Evolutionary conservation across 257 asterid species (phyloP).

Genomic region (Vinca minor): DNA sequence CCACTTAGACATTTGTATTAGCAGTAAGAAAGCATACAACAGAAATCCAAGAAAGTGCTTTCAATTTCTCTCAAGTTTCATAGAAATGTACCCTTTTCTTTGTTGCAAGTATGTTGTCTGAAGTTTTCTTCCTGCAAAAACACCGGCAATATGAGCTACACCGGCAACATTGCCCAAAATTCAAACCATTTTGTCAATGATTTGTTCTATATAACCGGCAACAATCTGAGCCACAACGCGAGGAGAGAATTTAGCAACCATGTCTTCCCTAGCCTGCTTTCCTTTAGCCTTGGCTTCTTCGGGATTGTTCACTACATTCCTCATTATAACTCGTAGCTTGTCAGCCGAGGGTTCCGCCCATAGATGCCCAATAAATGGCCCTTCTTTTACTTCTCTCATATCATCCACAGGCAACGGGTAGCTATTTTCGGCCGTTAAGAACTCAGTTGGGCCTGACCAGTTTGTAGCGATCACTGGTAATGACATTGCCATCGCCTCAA

Average conservation of each 20-base stretch:
- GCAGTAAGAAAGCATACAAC: neutral
- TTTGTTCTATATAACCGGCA: conserved; percentile 32
- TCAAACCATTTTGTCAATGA: conserved; percentile 19
- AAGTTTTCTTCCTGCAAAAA: neutral
- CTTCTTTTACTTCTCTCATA: conserved; percentile 58
- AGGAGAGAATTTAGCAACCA: conserved; percentile 54
- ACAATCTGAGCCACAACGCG: conserved; percentile 49
- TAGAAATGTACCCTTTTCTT: neutral
- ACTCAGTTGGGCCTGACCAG: conserved; percentile 94
- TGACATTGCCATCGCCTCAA: conserved; percentile 87
- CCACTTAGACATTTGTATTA: neutral
- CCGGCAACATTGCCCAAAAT: neutral
- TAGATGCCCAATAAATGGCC: conserved; percentile 70
- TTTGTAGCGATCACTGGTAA: conserved; percentile 78
- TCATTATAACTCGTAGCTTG: conserved; percentile 50
- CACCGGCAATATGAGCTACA: neutral
- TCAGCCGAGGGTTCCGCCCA: conserved; percentile 84
- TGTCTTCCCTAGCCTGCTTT: conserved; percentile 53
- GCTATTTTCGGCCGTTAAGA: conserved; percentile 55
- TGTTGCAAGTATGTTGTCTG: neutral
- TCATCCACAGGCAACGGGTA: conserved; percentile 53
- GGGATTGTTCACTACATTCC: conserved; percentile 33
- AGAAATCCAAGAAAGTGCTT: neutral
- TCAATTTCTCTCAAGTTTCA: neutral
- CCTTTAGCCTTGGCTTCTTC: conserved; percentile 59